A percentile compares a stretch with the other conserved stretches of the same genome.
Conservation (phyloP, 768 basidiomycete genomes). For the Omphalotus guepiniiformis region DNA sequence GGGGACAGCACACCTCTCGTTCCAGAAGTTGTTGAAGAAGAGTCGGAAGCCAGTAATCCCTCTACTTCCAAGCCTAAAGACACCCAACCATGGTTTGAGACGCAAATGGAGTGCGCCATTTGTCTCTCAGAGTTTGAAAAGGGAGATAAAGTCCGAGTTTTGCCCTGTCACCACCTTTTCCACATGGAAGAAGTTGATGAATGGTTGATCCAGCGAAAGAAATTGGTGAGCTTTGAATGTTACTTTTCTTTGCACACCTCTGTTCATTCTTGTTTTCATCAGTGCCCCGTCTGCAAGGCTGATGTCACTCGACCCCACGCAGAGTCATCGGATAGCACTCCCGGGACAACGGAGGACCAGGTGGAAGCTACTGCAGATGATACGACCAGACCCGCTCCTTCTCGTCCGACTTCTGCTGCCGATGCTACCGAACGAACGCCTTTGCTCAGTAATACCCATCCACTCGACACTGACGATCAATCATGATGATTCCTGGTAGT, state of each 20-base stretch:
- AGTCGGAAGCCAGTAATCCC: conserved; percentile 21
- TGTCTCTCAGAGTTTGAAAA: conserved; percentile 83
- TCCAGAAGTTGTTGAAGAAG: conserved; percentile 17
- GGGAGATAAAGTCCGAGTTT: conserved; percentile 85
- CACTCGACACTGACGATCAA: background rate
- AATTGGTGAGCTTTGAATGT: conserved; percentile 58
- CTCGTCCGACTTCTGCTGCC: background rate
- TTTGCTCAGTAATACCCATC: conserved; percentile 5
- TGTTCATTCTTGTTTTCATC: conserved; percentile 9
- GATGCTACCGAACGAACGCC: conserved; percentile 9
- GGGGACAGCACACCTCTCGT: conserved; percentile 19
- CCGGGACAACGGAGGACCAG: conserved; percentile 15
- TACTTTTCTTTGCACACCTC: conserved; percentile 2
- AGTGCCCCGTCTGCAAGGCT: conserved; percentile 93
- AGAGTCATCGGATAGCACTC: conserved; percentile 16
- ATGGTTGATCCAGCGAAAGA: conserved; percentile 91
- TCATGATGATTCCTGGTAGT: background rate
- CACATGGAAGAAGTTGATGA: conserved; percentile 88
- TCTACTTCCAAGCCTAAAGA: conserved; percentile 32
- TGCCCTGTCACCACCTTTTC: conserved; percentile 95
- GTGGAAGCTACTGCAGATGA: background rate
- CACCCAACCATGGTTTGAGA: conserved; percentile 70
- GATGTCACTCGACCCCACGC: conserved; percentile 79
- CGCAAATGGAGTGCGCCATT: conserved; percentile 87
- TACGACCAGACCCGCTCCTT: background rate